Percentiles rank a stretch among this genome's conserved stretches.
Evolutionary conservation across 257 asterid genomes (phyloP).

Genomic region (Solanum lycopersicoides): DNA sequence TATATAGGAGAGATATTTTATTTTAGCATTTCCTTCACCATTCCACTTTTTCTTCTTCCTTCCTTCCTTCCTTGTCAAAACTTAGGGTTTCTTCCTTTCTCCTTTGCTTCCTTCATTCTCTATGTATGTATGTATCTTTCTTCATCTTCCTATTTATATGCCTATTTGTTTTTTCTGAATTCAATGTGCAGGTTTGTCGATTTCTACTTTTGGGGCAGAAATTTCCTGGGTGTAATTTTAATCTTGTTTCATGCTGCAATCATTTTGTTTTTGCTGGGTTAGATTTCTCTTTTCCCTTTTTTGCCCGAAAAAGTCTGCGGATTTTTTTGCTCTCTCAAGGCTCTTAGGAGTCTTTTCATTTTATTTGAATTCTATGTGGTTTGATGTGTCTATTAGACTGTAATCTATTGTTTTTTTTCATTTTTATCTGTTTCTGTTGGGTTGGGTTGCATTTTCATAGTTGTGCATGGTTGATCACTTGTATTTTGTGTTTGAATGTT

Average conservation of each 20-base stretch:
- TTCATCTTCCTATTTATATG: background rate
- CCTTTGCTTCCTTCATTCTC: background rate
- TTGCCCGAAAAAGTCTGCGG: background rate
- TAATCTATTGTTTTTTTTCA: background rate
- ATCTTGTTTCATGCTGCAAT: background rate
- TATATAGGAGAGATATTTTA: background rate
- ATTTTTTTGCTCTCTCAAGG: background rate
- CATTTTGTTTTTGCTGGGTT: background rate
- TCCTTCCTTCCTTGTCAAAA: background rate
- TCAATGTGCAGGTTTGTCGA: background rate
- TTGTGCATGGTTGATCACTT: background rate
- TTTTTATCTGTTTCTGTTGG: background rate
- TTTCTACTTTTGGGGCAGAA: background rate
- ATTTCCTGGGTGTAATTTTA: background rate
- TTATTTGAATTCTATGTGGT: background rate
- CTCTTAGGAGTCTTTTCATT: background rate
- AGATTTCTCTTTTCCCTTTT: background rate
- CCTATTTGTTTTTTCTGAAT: background rate
- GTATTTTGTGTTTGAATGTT: background rate
- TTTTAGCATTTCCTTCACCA: background rate
- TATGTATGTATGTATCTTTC: background rate
- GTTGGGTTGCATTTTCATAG: background rate
- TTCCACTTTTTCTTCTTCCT: background rate
- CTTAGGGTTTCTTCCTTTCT: conserved; percentile 1
- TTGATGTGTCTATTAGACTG: background rate